phyloP scores from a whole-genome alignment of 1,139 yeast genomes.

The Debaryomyces nepalensis region DNA sequence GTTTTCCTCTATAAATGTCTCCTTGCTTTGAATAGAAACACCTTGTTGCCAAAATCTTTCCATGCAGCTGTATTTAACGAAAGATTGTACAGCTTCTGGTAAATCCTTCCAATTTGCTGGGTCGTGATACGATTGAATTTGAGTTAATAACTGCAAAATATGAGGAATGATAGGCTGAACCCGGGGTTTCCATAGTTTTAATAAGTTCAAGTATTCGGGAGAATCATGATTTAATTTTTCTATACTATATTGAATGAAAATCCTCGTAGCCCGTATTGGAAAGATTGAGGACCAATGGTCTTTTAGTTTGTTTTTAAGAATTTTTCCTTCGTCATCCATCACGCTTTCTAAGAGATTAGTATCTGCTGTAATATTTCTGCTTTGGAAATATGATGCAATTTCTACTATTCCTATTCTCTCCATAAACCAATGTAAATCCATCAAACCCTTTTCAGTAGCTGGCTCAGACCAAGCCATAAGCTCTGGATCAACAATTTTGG shows the following conservation, averaged over 20 bases:
- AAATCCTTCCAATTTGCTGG: conserved; percentile 89
- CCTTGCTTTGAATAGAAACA: conserved; percentile 90
- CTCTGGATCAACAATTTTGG: conserved; percentile 91
- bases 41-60: conserved; percentile 99
- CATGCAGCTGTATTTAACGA: conserved; percentile 83
- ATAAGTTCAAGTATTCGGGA: conserved; percentile 71
- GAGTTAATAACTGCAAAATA: conserved; percentile 81
- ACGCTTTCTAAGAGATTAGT: conserved; percentile 76
- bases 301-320: conserved; percentile 73
- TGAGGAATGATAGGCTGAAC: conserved; percentile 92
- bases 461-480: conserved; percentile 92
- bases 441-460: conserved; percentile 83
- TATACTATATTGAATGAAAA: conserved; percentile 92
- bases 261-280: conserved; percentile 94
- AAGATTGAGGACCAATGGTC: conserved; percentile 93
- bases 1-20: conserved; percentile 91
- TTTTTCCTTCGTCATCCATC: conserved; percentile 91
- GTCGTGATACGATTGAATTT: conserved; percentile 92
- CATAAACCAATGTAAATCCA: conserved; percentile 96
- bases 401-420: conserved; percentile 93
- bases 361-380: conserved; percentile 75
- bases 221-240: conserved; percentile 84
- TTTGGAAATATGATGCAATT: conserved; percentile 87
- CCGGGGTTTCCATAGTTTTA: conserved; percentile 89
- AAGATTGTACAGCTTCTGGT: conserved; percentile 88